These are phyloP conservation scores for Zygosaccharomyces sapae DNA, from an alignment of 1,139 yeast genomes.

Conservation along the genomic window DNA sequence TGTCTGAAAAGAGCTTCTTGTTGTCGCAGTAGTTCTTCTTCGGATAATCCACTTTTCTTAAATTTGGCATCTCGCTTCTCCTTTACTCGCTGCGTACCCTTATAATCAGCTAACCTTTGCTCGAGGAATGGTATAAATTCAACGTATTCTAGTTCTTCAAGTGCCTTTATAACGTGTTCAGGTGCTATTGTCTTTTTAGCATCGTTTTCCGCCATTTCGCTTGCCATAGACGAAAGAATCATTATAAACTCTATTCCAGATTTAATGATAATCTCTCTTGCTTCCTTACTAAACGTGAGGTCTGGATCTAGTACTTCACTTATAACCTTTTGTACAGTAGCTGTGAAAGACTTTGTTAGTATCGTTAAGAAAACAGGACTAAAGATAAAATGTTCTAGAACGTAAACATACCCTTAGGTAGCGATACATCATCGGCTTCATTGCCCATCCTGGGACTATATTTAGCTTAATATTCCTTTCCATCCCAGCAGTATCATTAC, in stretches of 20 bases:
- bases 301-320: constrained; percentile 81
- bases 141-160: constrained; percentile 80
- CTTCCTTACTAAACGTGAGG: constrained; percentile 84
- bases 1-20: constrained; percentile 91
- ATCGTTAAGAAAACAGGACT: not conserved
- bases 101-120: constrained; percentile 78
- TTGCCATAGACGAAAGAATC: constrained; percentile 89
- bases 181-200: constrained; percentile 95
- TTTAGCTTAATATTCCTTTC: not conserved
- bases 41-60: constrained; percentile 86
- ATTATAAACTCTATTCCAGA: constrained; percentile 94
- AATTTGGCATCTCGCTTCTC: constrained; percentile 91
- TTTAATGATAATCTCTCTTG: constrained; percentile 91
- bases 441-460: constrained; percentile 10
- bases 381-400: not conserved
- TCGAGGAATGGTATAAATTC: constrained; percentile 81
- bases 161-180: constrained; percentile 90
- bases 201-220: constrained; percentile 94
- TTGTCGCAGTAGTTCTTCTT: constrained; percentile 84
- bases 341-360: constrained; percentile 45
- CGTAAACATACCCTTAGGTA: constrained; percentile 17
- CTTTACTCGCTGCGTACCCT: constrained; percentile 77
- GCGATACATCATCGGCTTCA: constrained; percentile 18
- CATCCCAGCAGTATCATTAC: not conserved
- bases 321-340: constrained; percentile 93